Evolutionary conservation across 2,329 filamentous ascomycete species (phyloP), one percentile per base, ranked within the genome.

Genomic region (Metarhizium rileyi): DNA sequence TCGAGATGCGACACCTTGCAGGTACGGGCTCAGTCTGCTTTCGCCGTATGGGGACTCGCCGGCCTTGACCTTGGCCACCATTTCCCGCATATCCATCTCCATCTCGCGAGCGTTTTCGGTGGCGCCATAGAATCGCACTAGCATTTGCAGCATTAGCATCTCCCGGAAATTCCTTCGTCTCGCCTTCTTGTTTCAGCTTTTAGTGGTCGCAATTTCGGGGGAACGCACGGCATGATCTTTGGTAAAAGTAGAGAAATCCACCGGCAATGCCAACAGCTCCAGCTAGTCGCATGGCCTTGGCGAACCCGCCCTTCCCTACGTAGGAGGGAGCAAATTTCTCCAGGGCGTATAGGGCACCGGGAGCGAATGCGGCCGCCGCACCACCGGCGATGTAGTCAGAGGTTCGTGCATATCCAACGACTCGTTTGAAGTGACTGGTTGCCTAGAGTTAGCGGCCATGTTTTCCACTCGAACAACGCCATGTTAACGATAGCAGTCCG

Each of bases 11-110:
- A 96, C 86, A 52, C 91, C 93, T 71, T 98, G 93, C 76, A 96
- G 86, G 70, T 96, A 88, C 55, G 90, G 84, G 51, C 84, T 86
- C 61, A 96, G 71, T 48, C 73, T 72, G 61, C 83, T 88, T 61
- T 78, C 80, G 62, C 93, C 93, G 70, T 98, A 98, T 45, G 97
- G 75, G 33, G 93, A 78, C 74, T 95, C 80, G 56, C 91, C 91
- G 52, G 78, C 81, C 80, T 97, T 98, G 66, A 97, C 90, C 72
- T 91, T 94, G 67, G 83, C 80, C 35, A 96, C 90, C 93, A 98
- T 98, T 71, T 98, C 93, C 56, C 81, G 80, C 90, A 97, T 97
- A 66, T 98, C 93, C 84, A 95, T 84, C 56, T 95, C 86, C 51
- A 93, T 75, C 70, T 98, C 93, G 61, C 93, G 84, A 49, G 84